Conservation (phyloP, 495 filamentous ascomycete species). For the Trichoderma parareesei region DNA sequence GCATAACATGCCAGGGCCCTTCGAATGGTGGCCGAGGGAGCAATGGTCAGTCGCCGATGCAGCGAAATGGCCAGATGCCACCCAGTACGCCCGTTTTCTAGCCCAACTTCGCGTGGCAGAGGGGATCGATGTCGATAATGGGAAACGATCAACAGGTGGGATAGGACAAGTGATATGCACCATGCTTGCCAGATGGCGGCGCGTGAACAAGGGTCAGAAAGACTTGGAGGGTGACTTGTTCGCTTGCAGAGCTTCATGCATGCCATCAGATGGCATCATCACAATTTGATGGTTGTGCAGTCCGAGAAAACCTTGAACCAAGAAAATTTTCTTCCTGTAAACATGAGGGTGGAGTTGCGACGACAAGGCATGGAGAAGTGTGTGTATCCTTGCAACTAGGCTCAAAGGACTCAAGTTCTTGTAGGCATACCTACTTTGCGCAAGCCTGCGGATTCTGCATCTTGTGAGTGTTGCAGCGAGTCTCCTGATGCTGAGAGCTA, state of each 20-base stretch:
- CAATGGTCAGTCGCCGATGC: background rate
- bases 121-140: background rate
- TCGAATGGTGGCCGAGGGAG: background rate
- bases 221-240: constrained; percentile 7
- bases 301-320: background rate
- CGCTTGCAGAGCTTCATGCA: constrained; percentile 6
- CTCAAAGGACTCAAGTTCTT: no score
- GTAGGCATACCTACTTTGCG: no score
- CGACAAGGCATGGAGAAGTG: background rate
- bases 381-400: background rate
- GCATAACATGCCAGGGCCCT: constrained; percentile 5
- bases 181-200: background rate
- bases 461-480: background rate
- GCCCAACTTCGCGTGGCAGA: constrained; percentile 1
- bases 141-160: constrained; percentile 1
- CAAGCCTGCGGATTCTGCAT: background rate
- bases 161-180: background rate
- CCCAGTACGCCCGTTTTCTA: background rate
- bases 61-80: background rate
- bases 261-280: background rate
- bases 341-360: background rate
- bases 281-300: background rate
- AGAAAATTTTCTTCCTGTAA: background rate
- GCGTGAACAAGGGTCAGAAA: background rate
- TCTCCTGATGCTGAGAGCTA: background rate